phyloP scores from a whole-genome alignment of 352 stramenopile genomes.

The Globisporangium sylvaticum region DNA sequence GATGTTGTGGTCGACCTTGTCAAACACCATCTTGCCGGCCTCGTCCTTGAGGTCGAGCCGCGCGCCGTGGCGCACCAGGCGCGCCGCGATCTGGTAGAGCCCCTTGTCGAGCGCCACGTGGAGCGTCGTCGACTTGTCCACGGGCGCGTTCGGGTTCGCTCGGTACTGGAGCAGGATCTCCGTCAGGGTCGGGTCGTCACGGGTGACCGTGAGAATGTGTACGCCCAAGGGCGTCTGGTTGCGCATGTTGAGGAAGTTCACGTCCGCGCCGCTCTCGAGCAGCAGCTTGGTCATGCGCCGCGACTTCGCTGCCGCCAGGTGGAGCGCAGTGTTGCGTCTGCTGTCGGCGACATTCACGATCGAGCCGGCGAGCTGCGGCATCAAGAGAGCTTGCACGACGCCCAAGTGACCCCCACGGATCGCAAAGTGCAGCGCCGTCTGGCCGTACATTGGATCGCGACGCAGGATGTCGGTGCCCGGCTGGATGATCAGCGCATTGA shows the following conservation, averaged over 20 bases:
- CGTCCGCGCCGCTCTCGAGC: slow-evolving; percentile 48
- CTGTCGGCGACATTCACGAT: slow-evolving; percentile 74
- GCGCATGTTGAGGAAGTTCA: slow-evolving; percentile 66
- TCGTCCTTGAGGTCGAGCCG: slow-evolving; percentile 58
- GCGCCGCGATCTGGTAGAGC: slow-evolving; percentile 42
- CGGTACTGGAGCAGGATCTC: slow-evolving; percentile 56
- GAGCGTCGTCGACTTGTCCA: slow-evolving; percentile 61
- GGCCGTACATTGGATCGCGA: slow-evolving; percentile 58
- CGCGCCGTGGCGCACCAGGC: slow-evolving; percentile 50
- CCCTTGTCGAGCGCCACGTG: slow-evolving; percentile 60
- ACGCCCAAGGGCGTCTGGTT: slow-evolving; percentile 63
- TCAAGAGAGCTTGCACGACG: slow-evolving; percentile 62
- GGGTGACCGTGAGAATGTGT: slow-evolving; percentile 55
- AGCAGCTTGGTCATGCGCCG: slow-evolving; percentile 60
- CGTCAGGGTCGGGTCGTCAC: slow-evolving; percentile 55
- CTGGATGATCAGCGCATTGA: slow-evolving; percentile 72
- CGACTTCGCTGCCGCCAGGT: slow-evolving; percentile 58
- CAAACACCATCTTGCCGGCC: slow-evolving; percentile 54
- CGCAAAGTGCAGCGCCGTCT: slow-evolving; percentile 69
- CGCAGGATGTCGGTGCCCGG: slow-evolving; percentile 63
- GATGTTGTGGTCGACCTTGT: slow-evolving; percentile 44
- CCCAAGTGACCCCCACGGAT: slow-evolving; percentile 61
- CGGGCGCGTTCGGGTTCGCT: slow-evolving; percentile 49
- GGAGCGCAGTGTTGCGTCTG: slow-evolving; percentile 55
- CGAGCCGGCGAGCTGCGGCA: slow-evolving; percentile 54